These are phyloP conservation scores for Boletus bicolor DNA, from an alignment of 768 basidiomycete species.

Conservation along the genomic window DNA sequence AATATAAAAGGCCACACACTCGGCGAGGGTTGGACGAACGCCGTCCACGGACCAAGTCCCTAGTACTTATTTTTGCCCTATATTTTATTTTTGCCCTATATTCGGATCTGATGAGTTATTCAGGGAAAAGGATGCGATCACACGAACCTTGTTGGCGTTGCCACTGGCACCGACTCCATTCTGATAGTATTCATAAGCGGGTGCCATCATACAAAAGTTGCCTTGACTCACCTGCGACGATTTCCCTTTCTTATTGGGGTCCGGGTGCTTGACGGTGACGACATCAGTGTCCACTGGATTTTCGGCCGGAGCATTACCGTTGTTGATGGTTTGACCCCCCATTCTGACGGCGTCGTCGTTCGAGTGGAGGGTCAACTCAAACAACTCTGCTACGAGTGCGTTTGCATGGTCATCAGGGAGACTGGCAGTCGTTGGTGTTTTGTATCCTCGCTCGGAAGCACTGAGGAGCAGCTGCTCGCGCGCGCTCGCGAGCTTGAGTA, in stretches of 20 bases:
- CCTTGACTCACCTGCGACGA: not conserved
- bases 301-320: not conserved
- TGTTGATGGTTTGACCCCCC: constrained; percentile 9
- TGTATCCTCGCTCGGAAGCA: constrained; percentile 28
- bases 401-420: constrained; percentile 27
- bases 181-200: constrained; percentile 5
- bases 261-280: not conserved
- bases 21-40: not conserved
- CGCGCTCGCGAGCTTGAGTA: constrained; percentile 48
- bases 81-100: not conserved
- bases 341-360: not conserved
- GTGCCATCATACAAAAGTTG: not conserved
- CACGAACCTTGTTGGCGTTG: constrained; percentile 1
- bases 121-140: not conserved
- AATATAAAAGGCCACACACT: not conserved
- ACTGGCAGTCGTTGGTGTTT: constrained; percentile 27
- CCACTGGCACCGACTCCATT: not conserved
- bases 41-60: not conserved
- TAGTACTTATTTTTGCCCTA: not conserved
- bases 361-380: constrained; percentile 21
- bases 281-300: not conserved
- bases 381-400: constrained; percentile 32
- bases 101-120: not conserved
- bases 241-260: not conserved
- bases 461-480: constrained; percentile 46